Evolutionary conservation across 345 rosid species (phyloP), one percentile per base, ranked within the genome.

Genomic region (Brassica carinata): DNA sequence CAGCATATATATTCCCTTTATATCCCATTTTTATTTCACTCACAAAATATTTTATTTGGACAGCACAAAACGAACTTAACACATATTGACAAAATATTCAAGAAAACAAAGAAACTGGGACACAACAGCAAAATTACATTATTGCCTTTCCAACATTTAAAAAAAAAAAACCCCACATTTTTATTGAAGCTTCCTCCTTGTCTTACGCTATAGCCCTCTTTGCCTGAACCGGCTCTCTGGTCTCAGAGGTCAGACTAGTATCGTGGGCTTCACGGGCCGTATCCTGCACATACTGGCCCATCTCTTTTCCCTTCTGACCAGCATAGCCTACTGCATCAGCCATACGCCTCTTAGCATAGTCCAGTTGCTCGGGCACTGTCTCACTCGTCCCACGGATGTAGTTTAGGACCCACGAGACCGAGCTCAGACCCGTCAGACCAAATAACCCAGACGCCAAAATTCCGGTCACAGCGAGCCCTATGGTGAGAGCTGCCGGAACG

Each of bases 241-340:
- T 53, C 40, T 55, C 78, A 23, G 11, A 5, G 59, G 71, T 61
- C 23, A 68, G 14, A 53, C 40, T 66, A 48, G 74, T 61, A 1
- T 80, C 83, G 15, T 48, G 83, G 3, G 58, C 78, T 3, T 73
- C 75, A 33, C 74, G 76, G 0, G 83, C 79, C 79, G 17, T 80
- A 6, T 80, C 83, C 23, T 80, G 79, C 27, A 80, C 79, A 51
- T 51, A 75, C 80, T 89, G 95, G 2, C 93, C 94, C 62, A 59
- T 72, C 11, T 90, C 97, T 78, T 85, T 89, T 0, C 90, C 89
- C 82, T 88, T 92, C 86, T 87, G 86, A 38, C 94, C 94, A 30
- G 85, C 70, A 36, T 77, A 81, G 15, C 85, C 89, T 0, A 87
- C 78, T 10, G 76, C 72, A 11, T 89, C 94, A 68, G 79, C 87